Evolutionary conservation across 164 flowering plant species (phyloP), one percentile per base, ranked within the genome.

Genomic region (Umbellularia californica): DNA sequence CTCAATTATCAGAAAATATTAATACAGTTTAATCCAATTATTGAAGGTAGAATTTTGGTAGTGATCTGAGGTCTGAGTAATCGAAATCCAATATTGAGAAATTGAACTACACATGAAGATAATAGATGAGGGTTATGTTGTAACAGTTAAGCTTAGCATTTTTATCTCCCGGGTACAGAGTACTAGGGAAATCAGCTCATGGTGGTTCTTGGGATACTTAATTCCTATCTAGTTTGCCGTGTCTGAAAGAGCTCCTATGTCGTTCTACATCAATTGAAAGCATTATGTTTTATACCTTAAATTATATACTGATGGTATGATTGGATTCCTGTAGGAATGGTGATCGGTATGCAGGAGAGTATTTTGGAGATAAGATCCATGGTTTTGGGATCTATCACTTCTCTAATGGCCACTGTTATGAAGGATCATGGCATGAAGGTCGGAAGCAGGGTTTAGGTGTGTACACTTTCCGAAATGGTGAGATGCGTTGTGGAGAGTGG

Each of bases 381-480:
- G 99, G 99, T 0, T 96, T 92, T 81, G 99, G 99, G 7, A 94
- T 90, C 5, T 96, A 96, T 80, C 97, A 88, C 77, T 96, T 96
- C 77, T 93, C 97, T 3, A 91, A 96, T 73, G 90, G 98, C 51
- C 99, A 96, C 75, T 86, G 88, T 23, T 96, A 96, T 17, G 98
- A 96, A 68, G 99, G 99, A 2, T 89, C 99, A 5, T 96, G 99
- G 99, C 97, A 94, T 81, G 99, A 96, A 83, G 97, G 99, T 13
- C 90, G 89, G 23, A 92, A 87, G 79, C 98, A 94, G 81, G 99
- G 99, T 5, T 86, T 82, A 52, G 98, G 99, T 33, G 86, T 88
- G 88, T 96, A 96, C 72, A 89, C 92, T 47, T 96, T 96, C 79
- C 84, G 98, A 72, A 94, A 76, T 71, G 92, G 92, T 7, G 98